Evolutionary conservation across 2,329 filamentous ascomycete genomes (phyloP), one percentile per base, ranked within the genome.

Genomic region (Beauveria sp.): DNA sequence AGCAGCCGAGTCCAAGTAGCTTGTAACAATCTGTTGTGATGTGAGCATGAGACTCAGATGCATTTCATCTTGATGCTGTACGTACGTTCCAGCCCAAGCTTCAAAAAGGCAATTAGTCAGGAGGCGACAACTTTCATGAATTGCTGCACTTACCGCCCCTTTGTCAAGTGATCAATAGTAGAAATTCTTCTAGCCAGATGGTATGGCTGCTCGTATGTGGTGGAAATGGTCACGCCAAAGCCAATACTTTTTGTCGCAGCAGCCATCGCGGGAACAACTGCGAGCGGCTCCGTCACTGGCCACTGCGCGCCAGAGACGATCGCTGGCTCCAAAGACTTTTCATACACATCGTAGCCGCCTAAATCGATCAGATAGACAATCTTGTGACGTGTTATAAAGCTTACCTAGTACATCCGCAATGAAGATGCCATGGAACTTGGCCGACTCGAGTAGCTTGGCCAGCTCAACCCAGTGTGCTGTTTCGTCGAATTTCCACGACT

Each of bases 131-230:
- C 5, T 9, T 26, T 14, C 10, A 3, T 2, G 14, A 22, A 49
- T 5, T 24, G 43, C 26, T 18, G 43, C 20, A 40, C 56, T 30
- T 51, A 58, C 56, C 56, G 56, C 7, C 86, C 86, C 55, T 82
- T 82, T 0, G 84, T 84, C 12, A 89, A 73, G 69, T 89, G 87
- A 67, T 90, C 87, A 0, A 88, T 77, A 0, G 86, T 89, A 3
- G 82, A 85, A 14, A 89, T 72, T 20, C 86, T 74, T 22, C 86
- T 73, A 0, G 87, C 86, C n/a, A 89, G 74, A 65, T 87, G 82
- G 67, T 88, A 89, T 0, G 87, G 86, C 68, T 86, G 81, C 69
- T 89, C 86, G 64, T 89, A 90, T 0, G 85, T 88, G 0, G 86
- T 88, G 1, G 83, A 82, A 1, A 86, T 80, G 0, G 87, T 89